phyloP scores from a whole-genome alignment of 495 filamentous ascomycete genomes.

The Aspergillus nanangensis region DNA sequence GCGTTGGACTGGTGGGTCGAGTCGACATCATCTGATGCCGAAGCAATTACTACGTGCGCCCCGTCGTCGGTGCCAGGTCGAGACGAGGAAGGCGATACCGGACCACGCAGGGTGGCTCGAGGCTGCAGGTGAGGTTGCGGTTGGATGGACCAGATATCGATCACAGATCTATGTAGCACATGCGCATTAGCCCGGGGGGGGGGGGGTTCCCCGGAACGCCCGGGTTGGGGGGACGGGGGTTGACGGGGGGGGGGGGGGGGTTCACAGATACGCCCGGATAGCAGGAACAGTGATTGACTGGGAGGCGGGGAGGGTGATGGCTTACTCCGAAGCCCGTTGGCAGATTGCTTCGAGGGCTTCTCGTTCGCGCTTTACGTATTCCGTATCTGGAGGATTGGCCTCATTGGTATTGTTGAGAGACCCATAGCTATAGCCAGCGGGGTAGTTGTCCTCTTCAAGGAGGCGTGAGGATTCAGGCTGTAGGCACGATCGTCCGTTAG shows the following conservation, averaged over 20 bases:
- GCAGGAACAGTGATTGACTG: background rate
- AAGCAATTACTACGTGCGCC: conserved; percentile 16
- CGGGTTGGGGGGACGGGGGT: too few species aligned
- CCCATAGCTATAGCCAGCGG: conserved; percentile 44
- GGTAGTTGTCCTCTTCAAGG: conserved; percentile 49
- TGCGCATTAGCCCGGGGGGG: background rate
- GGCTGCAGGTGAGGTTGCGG: conserved; percentile 46
- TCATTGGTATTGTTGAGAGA: conserved; percentile 36
- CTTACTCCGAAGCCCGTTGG: conserved; percentile 50
- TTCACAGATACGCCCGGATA: too few species aligned
- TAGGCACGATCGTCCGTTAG: too few species aligned
- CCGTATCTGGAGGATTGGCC: conserved; percentile 42
- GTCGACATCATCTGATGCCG: conserved; percentile 7
- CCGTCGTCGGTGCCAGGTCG: conserved; percentile 18
- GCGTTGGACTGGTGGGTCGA: conserved; percentile 12
- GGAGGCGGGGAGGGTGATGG: background rate
- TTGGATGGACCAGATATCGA: conserved; percentile 48
- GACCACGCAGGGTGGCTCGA: conserved; percentile 36
- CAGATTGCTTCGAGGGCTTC: conserved; percentile 51
- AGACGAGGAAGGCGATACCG: conserved; percentile 26
- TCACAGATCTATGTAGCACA: conserved; percentile 31
- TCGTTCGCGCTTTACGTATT: conserved; percentile 44
- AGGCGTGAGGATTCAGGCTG: conserved; percentile 48
- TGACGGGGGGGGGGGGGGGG: too few species aligned
- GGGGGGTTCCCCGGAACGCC: too few species aligned